Evolutionary conservation across 768 basidiomycete genomes (phyloP), one percentile per base, ranked within the genome.

Genomic region (Chiua virens): DNA sequence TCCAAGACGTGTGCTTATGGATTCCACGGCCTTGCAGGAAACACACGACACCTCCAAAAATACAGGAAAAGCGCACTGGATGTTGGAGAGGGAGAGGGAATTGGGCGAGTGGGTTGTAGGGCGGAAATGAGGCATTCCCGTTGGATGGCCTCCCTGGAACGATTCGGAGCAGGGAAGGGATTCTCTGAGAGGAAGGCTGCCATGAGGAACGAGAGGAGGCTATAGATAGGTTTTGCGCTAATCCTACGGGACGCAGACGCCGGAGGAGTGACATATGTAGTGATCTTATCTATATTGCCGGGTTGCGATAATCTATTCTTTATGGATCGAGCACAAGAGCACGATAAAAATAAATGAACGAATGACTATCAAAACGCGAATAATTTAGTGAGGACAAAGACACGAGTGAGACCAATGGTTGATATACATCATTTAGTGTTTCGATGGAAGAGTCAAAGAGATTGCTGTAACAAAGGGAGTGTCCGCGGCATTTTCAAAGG

Each of bases 231-330:
- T 42, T 46, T 49, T 42, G 28, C 17, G 50, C 47, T 39, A 35
- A 50, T 55, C 58, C 37, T 48, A 32, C 49, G 42, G 42, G 10
- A 45, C 37, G 30, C 40, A 45, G 43, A 32, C 23, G 28, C 21
- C 35, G 46, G 42, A 45, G n/a, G 8, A 10, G 44, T 17, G 25
- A 27, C n/a, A 27, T 30, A 11, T 11, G 7, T 17, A 7, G 17
- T 9, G 32, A 63, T 59, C 53, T 65, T 65, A 63, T 63, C 62
- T 64, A 21, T 18, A 34, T 41, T 23, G 30, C 30, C 13, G 30
- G 30, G 30, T 14, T 14, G 10, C 30, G 39, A n/a, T 37, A 21
- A 43, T 50, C 25, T 27, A 30, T 30, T 30, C 30, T 11, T 30
- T 30, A 30, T 30, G 3, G 18, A 21, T 28, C 48, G 25, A 32